phyloP scores from a whole-genome alignment of 2,329 filamentous ascomycete genomes.

The Apiospora malaysiana region DNA sequence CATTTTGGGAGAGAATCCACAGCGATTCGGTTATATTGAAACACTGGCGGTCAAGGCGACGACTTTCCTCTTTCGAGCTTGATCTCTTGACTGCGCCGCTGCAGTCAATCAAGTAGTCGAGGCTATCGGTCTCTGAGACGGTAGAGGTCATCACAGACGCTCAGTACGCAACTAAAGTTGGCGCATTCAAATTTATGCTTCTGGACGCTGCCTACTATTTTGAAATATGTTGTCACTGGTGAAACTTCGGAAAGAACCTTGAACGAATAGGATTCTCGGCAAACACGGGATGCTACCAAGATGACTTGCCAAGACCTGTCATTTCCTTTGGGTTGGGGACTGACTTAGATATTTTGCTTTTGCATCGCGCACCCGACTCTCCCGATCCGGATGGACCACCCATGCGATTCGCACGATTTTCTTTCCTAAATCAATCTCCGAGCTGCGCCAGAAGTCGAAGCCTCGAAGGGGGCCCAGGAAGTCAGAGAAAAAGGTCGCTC shows the following conservation, averaged over 20 bases:
- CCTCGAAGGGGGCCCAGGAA: background rate
- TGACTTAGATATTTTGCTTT: constrained; percentile 4
- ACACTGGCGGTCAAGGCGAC: background rate
- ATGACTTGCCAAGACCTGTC: background rate
- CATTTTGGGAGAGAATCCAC: background rate
- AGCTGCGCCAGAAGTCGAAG: background rate
- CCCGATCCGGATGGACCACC: background rate
- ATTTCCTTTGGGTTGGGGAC: constrained; percentile 1
- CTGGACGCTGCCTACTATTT: background rate
- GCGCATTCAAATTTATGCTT: background rate
- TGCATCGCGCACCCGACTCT: background rate
- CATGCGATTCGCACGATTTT: background rate
- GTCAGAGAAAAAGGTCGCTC: background rate
- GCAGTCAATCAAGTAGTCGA: too few relatives aligned
- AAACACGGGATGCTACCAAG: background rate
- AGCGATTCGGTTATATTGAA: background rate
- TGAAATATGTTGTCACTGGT: background rate
- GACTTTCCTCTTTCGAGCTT: background rate
- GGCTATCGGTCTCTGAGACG: background rate
- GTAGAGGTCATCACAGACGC: background rate
- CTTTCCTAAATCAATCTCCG: constrained; percentile 1
- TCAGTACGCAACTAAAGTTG: background rate
- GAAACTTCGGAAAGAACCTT: background rate
- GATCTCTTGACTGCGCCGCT: too few relatives aligned
- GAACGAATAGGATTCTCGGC: background rate